Percentiles rank a stretch among this genome's conserved stretches.
These are phyloP conservation scores for Fomes fomentarius DNA, from an alignment of 1,284 basidiomycete genomes.

Conservation along the genomic window DNA sequence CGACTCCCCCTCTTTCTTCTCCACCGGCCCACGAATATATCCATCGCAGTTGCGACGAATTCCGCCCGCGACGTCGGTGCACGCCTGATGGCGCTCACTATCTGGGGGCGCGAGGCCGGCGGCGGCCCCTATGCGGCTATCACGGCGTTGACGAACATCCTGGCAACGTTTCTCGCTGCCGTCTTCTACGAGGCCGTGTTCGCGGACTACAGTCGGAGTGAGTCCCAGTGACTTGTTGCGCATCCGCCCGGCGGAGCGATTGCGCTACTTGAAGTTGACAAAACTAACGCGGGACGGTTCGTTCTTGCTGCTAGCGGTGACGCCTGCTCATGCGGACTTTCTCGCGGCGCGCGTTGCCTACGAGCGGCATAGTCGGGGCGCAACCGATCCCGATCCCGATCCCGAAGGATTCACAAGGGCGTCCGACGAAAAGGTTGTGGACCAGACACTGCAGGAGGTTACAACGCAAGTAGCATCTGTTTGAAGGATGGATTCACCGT, in stretches of 20 bases:
- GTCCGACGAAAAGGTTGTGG: constrained; percentile 13
- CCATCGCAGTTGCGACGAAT: constrained; percentile 57
- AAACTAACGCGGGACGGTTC: neutral
- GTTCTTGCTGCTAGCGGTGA: constrained; percentile 15
- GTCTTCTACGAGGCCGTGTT: constrained; percentile 58
- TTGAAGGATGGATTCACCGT: too few species aligned
- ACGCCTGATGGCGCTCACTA: constrained; percentile 55
- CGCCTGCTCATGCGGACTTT: constrained; percentile 21
- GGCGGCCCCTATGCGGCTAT: constrained; percentile 67
- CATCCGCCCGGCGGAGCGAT: too few species aligned
- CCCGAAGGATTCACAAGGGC: neutral
- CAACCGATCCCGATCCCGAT: too few species aligned
- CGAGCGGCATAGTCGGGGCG: constrained; percentile 18
- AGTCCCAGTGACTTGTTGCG: too few species aligned
- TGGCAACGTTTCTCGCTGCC: constrained; percentile 56
- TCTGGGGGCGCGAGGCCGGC: constrained; percentile 57
- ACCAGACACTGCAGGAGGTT: constrained; percentile 18
- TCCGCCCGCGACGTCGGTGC: constrained; percentile 68
- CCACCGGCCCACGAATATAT: too few species aligned
- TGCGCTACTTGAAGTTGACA: too few species aligned
- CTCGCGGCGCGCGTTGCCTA: constrained; percentile 24
- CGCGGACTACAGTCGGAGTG: constrained; percentile 52
- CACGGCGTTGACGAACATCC: constrained; percentile 67
- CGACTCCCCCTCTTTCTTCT: too few species aligned
- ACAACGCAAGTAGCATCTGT: too few species aligned